A percentile compares a stretch with the other conserved stretches of the same genome.
phyloP scores from a whole-genome alignment of 495 filamentous ascomycete genomes.

The Penicillium maclennaniae region DNA sequence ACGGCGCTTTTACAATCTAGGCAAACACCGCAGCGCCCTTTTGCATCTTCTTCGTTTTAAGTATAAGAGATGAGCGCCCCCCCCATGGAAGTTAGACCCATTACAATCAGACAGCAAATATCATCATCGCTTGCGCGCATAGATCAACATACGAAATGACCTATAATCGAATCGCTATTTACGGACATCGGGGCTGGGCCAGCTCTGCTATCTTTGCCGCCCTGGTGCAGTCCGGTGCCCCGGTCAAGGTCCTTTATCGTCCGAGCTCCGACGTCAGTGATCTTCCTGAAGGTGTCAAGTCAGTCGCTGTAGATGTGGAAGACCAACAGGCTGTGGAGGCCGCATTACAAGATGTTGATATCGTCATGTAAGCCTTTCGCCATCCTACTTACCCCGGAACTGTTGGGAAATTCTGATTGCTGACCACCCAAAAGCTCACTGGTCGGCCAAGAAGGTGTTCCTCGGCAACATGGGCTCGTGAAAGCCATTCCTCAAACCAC shows the following conservation, averaged over 20 bases:
- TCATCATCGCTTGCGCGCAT: too few species aligned
- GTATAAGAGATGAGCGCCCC: too few species aligned
- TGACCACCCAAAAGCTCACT: slow-evolving; percentile 11
- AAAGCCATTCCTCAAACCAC: slow-evolving; percentile 20
- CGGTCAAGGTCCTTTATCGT: slow-evolving; percentile 15
- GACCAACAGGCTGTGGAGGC: slow-evolving; percentile 13
- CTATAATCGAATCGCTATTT: slow-evolving; percentile 23
- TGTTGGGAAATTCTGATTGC: background rate
- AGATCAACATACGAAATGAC: slow-evolving; percentile 4
- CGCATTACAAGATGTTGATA: slow-evolving; percentile 20
- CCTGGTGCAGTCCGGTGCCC: slow-evolving; percentile 16
- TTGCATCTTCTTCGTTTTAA: background rate
- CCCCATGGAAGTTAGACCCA: too few species aligned
- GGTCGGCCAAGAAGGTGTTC: slow-evolving; percentile 16
- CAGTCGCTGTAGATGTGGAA: slow-evolving; percentile 14
- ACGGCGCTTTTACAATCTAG: background rate
- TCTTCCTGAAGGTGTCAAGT: slow-evolving; percentile 5
- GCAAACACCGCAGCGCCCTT: background rate
- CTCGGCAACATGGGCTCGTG: slow-evolving; percentile 13
- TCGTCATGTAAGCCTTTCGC: slow-evolving; percentile 15
- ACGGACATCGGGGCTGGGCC: slow-evolving; percentile 22
- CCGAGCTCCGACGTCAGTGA: slow-evolving; percentile 14
- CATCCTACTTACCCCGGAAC: too few species aligned
- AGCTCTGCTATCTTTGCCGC: slow-evolving; percentile 17
- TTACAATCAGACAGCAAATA: too few species aligned